Evolutionary conservation across 2,329 filamentous ascomycete genomes (phyloP), one percentile per base, ranked within the genome.

Genomic region (Nectriaceae sp.): DNA sequence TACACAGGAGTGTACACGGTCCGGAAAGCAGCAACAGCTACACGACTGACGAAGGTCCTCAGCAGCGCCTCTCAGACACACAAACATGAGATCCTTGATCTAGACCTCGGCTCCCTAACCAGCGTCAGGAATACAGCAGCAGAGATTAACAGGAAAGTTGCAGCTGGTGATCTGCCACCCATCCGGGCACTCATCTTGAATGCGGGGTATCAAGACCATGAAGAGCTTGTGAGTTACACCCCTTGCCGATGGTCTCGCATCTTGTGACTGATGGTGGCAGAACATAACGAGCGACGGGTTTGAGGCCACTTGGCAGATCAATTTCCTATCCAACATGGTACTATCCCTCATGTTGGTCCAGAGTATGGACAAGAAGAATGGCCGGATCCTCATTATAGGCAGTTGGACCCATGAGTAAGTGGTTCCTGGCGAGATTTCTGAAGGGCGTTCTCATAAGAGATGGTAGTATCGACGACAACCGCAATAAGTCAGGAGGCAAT

Each of bases 161-260:
- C 64, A 4, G 48, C 51, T 15, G 66, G 66, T n/a, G 53, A 64
- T 2, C 55, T 73, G 20, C 70, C 72, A 5, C 70, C 63, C 0
- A 71, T 75, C 44, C 64, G 63, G 15, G 69, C 62, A 2, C 57
- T 76, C 4, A 65, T 75, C 11, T 64, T 75, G 38, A 66, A 67
- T 39, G 65, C 65, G 6, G 64, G 54, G 6, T 67, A 64, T 22
- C 59, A 63, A 18, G 65, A 68, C 3, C 45, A 55, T 4, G 43
- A 51, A 20, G 37, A 52, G 10, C 47, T 66, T 43, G 64, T 66
- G 33, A 55, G 65, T 47, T 11, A 15, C 2, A 5, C 18, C 10
- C 3, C 33, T n/a, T 3, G 15, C 2, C 11, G 11, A 10, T 3
- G 21, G 36, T 2, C 16, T 21, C 19, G 1, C 3, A 3, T 4